Evolutionary conservation across 768 basidiomycete genomes (phyloP), one percentile per base, ranked within the genome.

Genomic region (Pleurotus tuoliensis): DNA sequence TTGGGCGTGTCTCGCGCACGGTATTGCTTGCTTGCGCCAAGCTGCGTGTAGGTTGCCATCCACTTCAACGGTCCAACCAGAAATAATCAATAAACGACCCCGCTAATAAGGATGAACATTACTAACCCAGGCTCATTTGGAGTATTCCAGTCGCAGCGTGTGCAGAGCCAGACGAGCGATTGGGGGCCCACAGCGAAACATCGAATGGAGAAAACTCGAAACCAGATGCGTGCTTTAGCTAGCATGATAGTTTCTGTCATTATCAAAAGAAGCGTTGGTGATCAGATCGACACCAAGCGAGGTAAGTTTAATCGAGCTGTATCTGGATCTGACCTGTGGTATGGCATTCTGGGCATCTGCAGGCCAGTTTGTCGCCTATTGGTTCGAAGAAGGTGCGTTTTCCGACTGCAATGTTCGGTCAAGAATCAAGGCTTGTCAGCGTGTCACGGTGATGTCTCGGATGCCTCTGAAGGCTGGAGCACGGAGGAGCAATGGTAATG

Each of bases 171-270:
- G 13, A 51, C 49, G 16, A 25, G 27, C 25, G 34, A n/a, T 34
- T 51, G 49, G n/a, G 49, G 25, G n/a, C 49, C 49, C 15, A 37
- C 34, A n/a, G 34, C 27, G 16, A 51, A 51, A 13, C 27, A 37
- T 4, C 49, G 49, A 51, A 51, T 51, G 49, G 49, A 51, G 49
- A 51, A 51, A 51, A 51, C 30, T 18, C 49, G 24, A 27, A 27
- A 51, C 49, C 49, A 51, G 12, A 51, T 11, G 30, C 49, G 22
- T 37, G 49, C 49, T 51, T 51, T 51, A 13, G 49, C 49, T 51
- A 51, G 49, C 49, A 51, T 51, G 49, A 51, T 51, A 34, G 49
- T 30, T 30, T 37, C 49, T 51, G 30, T 8, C 24, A 51, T 25
- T 24, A 48, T 51, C 30, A 37, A 25, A 16, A n/a, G 25, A 16